Base-by-base conservation (phyloP, 345 rosid genomes). In the Corchorus olitorius region DNA sequence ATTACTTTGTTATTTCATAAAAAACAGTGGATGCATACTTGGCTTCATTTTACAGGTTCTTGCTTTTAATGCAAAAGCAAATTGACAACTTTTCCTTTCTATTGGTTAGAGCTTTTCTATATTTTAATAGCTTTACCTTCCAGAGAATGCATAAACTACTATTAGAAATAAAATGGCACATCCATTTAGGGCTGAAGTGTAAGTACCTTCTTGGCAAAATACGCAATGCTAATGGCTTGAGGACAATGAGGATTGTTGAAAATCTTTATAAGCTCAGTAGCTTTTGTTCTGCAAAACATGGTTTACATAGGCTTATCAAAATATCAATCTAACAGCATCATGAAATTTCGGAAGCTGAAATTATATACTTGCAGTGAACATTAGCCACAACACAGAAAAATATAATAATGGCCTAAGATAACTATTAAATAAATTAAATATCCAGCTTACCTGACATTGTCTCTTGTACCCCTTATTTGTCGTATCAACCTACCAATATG, bases 181-280 rank as follows among this genome's bases (percentile, higher is more conserved):
- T 65, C n/a, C n/a, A 37, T 66, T 53, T 55, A 43, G 34, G 55
- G 41, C 4, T 9, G 20, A 80, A 75, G 27, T 27, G 27, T 12
- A 58, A 78, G 76, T 90, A 96, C 99, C 99, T 92, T 93, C 80
- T 88, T 87, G 1, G 88, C 93, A 83, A 96, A 92, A 68, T 89
- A 72, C 63, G 93, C 89, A 77, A 87, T 78, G 81, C 92, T 85
- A 77, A 96, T 84, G 64, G 98, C 82, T 73, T 56, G 17, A 63
- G 99, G 95, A 60, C 93, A 96, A 56, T 81, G 77, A 78, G 94
- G 87, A 84, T 87, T 88, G 69, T 66, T 92, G 27, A 93, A 78
- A 80, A 93, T 87, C 79, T 89, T 89, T 65, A 88, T 34, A 72
- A 96, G 89, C 67, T 92, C 98, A 64, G 48, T 87, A 74, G 88